Evolutionary conservation across 768 basidiomycete species (phyloP), one percentile per base, ranked within the genome.

Genomic region (Ephemerocybe angulata): DNA sequence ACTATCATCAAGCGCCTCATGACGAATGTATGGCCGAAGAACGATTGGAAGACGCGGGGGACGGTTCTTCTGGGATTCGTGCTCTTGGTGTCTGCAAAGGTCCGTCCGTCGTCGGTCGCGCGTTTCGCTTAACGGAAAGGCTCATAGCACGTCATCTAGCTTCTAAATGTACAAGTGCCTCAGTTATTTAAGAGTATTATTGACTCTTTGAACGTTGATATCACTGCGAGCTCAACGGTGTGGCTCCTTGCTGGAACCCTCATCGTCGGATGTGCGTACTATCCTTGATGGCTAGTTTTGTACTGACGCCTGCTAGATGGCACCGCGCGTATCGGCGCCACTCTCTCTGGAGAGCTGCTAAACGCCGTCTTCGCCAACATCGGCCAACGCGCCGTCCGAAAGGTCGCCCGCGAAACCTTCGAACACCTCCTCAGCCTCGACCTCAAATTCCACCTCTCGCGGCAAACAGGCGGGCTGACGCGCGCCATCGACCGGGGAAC

Each of bases 111-210:
- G 6, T 3, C n/a, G 12, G 47, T 50, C 4, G 21, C 12, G 3
- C 47, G 22, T 35, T 15, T 12, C 13, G 30, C 19, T 17, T 17
- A 19, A 13, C 29, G 19, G 48, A 22, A 33, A 37, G 54, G 27
- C 40, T 22, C 19, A 31, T 33, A 21, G 40, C 2, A 25, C 37
- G 41, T 50, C n/a, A 8, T 48, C 28, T 53, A 94, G 93, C 72
- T 97, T 41, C 72, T 98, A 54, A 99, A 98, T 67, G 97, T 99
- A 1, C 96, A 98, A 78, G 95, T 99, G n/a, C 97, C 97, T 0
- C 82, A 92, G 60, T 74, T 98, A 57, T 99, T 99, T 82, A 98
- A 98, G 71, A 70, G 79, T 25, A 82, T 99, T 40, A 85, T 99
- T 50, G 96, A 99, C 67, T 70, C 90, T 1, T 76, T 99, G 58